Conservation (phyloP, 345 rosid genomes). For the Rhodamnia argentea region DNA sequence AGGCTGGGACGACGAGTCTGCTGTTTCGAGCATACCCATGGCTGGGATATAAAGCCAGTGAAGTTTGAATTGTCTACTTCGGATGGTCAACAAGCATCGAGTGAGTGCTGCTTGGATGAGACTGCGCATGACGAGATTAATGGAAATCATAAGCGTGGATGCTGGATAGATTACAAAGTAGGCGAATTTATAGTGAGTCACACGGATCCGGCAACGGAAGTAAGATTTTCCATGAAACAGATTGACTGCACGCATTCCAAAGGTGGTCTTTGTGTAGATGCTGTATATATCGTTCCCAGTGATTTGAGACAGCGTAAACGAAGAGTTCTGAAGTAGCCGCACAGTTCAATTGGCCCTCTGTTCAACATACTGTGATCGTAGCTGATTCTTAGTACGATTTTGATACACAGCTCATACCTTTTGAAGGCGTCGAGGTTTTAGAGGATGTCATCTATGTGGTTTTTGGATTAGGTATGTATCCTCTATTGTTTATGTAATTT, state of each 20-base stretch:
- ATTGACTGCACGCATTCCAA: conserved; percentile 93
- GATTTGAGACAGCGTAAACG: conserved; percentile 42
- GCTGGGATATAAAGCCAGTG: conserved; percentile 84
- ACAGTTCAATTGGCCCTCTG: background rate
- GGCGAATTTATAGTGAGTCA: conserved; percentile 65
- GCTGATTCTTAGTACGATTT: conserved; percentile 10
- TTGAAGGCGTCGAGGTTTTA: conserved; percentile 14
- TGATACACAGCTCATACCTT: conserved; percentile 30
- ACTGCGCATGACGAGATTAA: conserved; percentile 31
- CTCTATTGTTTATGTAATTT: conserved; percentile 19
- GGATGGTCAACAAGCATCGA: conserved; percentile 60
- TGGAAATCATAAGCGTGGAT: conserved; percentile 74
- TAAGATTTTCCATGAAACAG: conserved; percentile 87
- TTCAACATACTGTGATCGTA: conserved; percentile 4
- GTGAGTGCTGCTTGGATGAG: conserved; percentile 50
- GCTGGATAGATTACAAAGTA: conserved; percentile 76
- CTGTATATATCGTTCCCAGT: conserved; percentile 75
- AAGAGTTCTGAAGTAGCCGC: conserved; percentile 30
- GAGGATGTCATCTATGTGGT: conserved; percentile 23
- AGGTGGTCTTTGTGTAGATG: conserved; percentile 90
- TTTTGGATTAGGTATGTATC: conserved; percentile 23
- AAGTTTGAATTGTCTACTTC: conserved; percentile 49
- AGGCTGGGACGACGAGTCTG: conserved; percentile 66
- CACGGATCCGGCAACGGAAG: conserved; percentile 53
- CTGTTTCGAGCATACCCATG: conserved; percentile 64